Evolutionary conservation across 441 rosid species (phyloP), one percentile per base, ranked within the genome.

Genomic region (Pelargonium exstipulatum): DNA sequence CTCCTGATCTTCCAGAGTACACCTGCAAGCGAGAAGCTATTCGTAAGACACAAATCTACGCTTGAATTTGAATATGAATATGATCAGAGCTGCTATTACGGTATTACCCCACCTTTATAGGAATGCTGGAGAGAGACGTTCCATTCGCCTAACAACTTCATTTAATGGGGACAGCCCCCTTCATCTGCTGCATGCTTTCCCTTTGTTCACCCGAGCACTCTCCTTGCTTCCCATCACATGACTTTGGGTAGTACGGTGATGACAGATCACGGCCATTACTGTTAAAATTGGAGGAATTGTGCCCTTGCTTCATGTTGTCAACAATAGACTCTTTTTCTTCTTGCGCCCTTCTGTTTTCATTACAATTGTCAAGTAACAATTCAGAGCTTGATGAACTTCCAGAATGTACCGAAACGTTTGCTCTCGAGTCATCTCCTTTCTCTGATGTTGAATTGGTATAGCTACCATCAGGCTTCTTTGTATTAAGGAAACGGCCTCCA

Each of bases 401-500:
- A 66, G 75, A 69, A 8, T 57, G 72, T 32, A 62, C 40, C 65
- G 81, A 76, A 74, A 65, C 37, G 65, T 75, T 73, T 45, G 72
- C 40, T 48, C 68, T 74, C 42, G 83, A 69, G 70, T 69, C 48
- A 24, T n/a, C 67, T 22, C 64, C 64, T 42, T 77, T 73, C 37
- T 74, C 82, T 51, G 78, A 62, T 18, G 79, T 26, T 6, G 80
- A 64, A 72, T 69, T 73, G 40, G 66, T 58, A 14, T 60, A 70
- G 42, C 70, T 77, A 53, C 66, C 68, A 49, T 74, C 80, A 10
- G 40, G 69, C 76, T 82, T 81, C 80, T 85, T 85, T 2, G 77
- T 74, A 64, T 82, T 84, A 40, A 87, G 85, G 73, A 83, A 83
- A 14, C 87, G 85, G 37, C 87, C 87, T 22, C 85, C 87, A 60